Conservation (phyloP, 495 filamentous ascomycete species). For the Lasiosphaeria miniovina region DNA sequence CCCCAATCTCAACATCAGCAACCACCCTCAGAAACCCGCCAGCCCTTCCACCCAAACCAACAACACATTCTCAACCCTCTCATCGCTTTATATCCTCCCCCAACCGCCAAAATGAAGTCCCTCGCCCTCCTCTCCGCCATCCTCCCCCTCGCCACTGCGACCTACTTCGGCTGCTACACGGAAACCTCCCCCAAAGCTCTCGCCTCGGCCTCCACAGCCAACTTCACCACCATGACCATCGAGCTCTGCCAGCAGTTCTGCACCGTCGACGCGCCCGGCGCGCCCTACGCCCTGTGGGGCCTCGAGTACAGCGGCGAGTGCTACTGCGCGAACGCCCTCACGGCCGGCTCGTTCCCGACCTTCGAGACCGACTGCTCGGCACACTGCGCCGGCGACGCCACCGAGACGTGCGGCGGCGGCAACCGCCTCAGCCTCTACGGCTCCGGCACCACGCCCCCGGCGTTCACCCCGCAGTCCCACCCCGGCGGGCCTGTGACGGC, state of each 20-base stretch:
- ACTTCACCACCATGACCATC: constrained; percentile 19
- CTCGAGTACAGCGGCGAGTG: constrained; percentile 60
- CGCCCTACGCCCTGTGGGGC: constrained; percentile 14
- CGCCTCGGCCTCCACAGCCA: not conserved
- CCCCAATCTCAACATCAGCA: not conserved
- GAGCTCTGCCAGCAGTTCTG: constrained; percentile 26
- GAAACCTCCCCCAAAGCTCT: constrained; percentile 14
- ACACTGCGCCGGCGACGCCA: constrained; percentile 1
- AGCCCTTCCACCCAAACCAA: not conserved
- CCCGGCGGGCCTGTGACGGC: not conserved
- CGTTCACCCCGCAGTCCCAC: not conserved
- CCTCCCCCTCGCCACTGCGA: constrained; percentile 10
- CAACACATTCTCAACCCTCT: not conserved
- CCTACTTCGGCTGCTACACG: constrained; percentile 27
- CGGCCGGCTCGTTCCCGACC: constrained; percentile 14
- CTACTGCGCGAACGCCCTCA: constrained; percentile 55
- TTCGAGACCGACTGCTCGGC: constrained; percentile 3
- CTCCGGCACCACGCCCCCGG: not conserved
- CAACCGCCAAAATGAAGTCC: too few relatives aligned
- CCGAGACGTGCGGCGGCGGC: constrained; percentile 30
- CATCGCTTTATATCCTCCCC: not conserved
- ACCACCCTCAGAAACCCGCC: not conserved
- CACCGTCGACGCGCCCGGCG: constrained; percentile 1
- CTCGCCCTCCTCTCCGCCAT: not conserved
- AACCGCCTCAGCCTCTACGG: constrained; percentile 9